Evolutionary conservation across 2,329 filamentous ascomycete genomes (phyloP).

Genomic region (Claviceps sp.): DNA sequence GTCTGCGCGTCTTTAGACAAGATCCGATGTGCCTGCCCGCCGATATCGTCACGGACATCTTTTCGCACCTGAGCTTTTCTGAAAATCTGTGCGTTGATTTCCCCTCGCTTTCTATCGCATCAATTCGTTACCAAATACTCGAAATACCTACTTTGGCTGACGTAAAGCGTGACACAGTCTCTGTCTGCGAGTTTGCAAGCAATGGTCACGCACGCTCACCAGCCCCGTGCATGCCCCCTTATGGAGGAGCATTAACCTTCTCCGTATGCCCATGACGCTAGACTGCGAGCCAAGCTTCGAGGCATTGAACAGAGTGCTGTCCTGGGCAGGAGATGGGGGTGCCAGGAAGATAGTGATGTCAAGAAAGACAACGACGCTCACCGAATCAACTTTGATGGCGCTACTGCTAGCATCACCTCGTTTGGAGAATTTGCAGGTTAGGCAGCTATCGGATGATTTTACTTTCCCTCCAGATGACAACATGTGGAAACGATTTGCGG

Average conservation of each 20-base stretch:
- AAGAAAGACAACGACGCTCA: no score
- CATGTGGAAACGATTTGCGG: conserved; percentile 5
- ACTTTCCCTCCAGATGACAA: conserved; percentile 4
- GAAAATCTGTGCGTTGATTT: conserved; percentile 15
- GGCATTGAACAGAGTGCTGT: no score
- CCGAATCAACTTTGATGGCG: no score
- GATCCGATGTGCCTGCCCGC: conserved; percentile 17
- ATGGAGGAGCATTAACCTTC: no score
- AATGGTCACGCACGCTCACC: conserved; percentile 18
- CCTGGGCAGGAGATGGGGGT: no score
- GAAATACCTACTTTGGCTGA: neutral
- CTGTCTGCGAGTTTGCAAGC: conserved; percentile 7
- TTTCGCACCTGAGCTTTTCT: conserved; percentile 10
- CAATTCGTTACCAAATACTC: neutral
- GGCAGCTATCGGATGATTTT: neutral
- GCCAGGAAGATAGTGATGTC: no score
- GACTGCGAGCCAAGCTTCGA: no score
- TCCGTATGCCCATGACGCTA: no score
- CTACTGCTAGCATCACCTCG: neutral
- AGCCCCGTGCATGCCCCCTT: no score
- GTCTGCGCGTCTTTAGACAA: conserved; percentile 9
- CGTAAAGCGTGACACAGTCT: conserved; percentile 6
- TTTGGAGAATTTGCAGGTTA: conserved; percentile 16
- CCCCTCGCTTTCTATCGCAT: neutral
- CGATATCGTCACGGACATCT: conserved; percentile 23